Evolutionary conservation across 345 rosid species (phyloP).

Genomic region (Linum lewisii): DNA sequence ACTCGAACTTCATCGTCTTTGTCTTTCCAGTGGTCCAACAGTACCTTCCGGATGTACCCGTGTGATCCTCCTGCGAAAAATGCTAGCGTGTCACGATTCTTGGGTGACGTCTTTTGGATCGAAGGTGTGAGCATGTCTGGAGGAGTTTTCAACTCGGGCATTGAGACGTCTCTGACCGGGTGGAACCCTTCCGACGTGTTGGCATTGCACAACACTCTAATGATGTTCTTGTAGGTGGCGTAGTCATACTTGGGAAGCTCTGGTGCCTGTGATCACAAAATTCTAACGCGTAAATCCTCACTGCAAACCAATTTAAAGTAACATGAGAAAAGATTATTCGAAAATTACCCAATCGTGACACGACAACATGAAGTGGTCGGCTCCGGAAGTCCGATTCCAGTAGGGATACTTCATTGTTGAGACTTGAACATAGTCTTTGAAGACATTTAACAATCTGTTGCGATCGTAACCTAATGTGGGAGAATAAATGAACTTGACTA

Average conservation of each 20-base stretch:
- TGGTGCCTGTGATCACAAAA: no score
- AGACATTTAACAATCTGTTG: conserved; percentile 11
- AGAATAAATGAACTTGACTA: conserved; percentile 19
- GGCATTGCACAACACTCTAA: conserved; percentile 44
- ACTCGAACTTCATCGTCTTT: conserved; percentile 38
- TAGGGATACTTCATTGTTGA: conserved; percentile 39
- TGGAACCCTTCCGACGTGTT: conserved; percentile 35
- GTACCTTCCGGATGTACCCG: conserved; percentile 28
- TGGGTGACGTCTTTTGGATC: conserved; percentile 10
- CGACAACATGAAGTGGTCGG: conserved; percentile 52
- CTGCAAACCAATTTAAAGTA: no score
- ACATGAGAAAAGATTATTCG: no score
- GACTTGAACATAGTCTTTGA: conserved; percentile 30
- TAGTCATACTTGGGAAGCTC: conserved; percentile 24
- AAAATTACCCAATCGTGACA: conserved; percentile 81
- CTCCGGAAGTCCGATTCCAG: conserved; percentile 53
- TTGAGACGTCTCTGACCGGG: conserved; percentile 30
- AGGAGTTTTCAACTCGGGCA: conserved; percentile 40
- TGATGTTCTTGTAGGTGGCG: conserved; percentile 25
- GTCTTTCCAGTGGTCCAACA: conserved; percentile 33
- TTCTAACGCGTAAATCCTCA: no score
- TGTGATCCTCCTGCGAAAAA: conserved; percentile 40
- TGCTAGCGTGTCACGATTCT: conserved; percentile 26
- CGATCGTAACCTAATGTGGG: conserved; percentile 26
- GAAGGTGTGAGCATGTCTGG: conserved; percentile 17